Conservation (phyloP, 164 flowering plant species). For the Macadamia integrifolia region DNA sequence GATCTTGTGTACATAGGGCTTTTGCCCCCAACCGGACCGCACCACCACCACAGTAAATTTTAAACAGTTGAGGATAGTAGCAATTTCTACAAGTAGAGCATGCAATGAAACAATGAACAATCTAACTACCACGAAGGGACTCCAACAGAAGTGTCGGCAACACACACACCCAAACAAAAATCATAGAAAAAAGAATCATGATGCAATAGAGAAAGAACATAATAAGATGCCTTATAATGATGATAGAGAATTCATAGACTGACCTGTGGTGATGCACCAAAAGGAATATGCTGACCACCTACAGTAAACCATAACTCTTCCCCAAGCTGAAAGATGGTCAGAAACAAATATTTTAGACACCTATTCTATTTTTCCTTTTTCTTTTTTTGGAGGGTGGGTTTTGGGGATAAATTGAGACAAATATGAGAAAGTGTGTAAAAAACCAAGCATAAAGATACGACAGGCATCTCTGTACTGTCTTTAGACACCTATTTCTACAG, state of each 20-base stretch:
- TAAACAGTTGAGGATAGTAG: neutral
- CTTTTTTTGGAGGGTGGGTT: too few relatives aligned
- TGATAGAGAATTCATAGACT: constrained; percentile 4
- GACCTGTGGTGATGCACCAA: constrained; percentile 99
- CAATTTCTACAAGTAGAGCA: neutral
- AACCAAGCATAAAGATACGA: neutral
- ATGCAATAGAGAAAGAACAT: neutral
- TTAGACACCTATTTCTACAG: neutral
- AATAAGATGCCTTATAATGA: too few relatives aligned
- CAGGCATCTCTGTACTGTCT: neutral
- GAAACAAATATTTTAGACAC: constrained; percentile 1
- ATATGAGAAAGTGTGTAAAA: neutral
- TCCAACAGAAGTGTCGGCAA: too few relatives aligned
- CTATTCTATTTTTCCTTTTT: neutral
- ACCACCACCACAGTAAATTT: too few relatives aligned
- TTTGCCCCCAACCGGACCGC: too few relatives aligned
- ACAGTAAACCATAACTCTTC: constrained; percentile 77
- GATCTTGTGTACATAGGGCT: too few relatives aligned
- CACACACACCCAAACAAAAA: too few relatives aligned
- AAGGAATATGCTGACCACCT: constrained; percentile 93
- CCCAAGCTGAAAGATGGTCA: constrained; percentile 51
- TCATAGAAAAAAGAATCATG: neutral
- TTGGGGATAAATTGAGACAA: too few relatives aligned
- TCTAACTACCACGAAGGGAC: neutral
- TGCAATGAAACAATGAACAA: neutral